A percentile compares a stretch with the other conserved stretches of the same genome.
phyloP scores from a whole-genome alignment of 768 basidiomycete species.

The Hirschioporus abietinus region DNA sequence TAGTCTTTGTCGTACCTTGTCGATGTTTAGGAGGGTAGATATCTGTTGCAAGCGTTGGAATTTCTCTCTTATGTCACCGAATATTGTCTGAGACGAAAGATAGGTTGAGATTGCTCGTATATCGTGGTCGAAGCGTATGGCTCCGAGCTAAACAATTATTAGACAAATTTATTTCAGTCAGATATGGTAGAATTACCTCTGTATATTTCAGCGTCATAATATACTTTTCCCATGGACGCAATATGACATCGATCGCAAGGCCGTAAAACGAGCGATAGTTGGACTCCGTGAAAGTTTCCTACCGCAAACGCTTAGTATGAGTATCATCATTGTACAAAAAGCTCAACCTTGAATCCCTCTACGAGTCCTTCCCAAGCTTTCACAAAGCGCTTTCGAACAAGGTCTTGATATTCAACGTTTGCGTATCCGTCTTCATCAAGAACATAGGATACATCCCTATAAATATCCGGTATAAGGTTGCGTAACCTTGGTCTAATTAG shows the following conservation, averaged over 20 bases:
- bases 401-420: constrained; percentile 77
- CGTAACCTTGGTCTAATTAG: constrained; percentile 83
- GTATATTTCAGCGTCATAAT: constrained; percentile 77
- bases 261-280: constrained; percentile 88
- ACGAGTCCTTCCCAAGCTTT: constrained; percentile 83
- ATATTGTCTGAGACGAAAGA: constrained; percentile 82
- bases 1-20: constrained; percentile 45
- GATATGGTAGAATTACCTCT: constrained; percentile 51
- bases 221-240: constrained; percentile 95
- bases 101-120: constrained; percentile 78
- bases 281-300: constrained; percentile 84
- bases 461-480: constrained; percentile 78
- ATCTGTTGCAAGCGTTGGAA: constrained; percentile 91
- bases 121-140: constrained; percentile 92
- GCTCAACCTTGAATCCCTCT: constrained; percentile 77
- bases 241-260: constrained; percentile 77
- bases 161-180: not conserved
- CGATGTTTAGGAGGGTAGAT: constrained; percentile 85
- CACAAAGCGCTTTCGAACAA: constrained; percentile 85
- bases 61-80: constrained; percentile 89
- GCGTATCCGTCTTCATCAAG: constrained; percentile 87
- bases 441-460: constrained; percentile 84
- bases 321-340: not conserved
- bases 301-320: not conserved
- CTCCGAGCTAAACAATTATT: constrained; percentile 64